phyloP scores from a whole-genome alignment of 805 yeast genomes.

The Cyberlindnera meyerae region DNA sequence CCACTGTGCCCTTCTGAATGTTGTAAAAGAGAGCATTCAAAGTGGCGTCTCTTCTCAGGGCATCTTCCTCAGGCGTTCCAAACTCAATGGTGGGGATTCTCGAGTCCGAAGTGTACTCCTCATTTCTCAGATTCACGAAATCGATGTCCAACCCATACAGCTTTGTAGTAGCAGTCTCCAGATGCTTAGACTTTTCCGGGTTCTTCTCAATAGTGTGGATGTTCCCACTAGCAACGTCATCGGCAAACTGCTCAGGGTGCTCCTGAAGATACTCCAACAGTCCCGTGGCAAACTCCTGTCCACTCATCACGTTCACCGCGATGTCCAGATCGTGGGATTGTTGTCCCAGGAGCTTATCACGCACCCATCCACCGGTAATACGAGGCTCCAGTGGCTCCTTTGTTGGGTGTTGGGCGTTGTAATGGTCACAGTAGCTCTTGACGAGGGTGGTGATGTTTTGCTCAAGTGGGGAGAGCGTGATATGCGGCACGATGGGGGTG shows the following conservation, averaged over 20 bases:
- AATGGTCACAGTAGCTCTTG: conserved; percentile 32
- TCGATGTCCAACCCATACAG: conserved; percentile 83
- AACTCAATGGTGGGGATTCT: conserved; percentile 79
- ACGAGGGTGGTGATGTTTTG: conserved; percentile 35
- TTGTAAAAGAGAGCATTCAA: conserved; percentile 89
- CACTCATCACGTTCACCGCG: conserved; percentile 80
- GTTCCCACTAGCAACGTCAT: conserved; percentile 32
- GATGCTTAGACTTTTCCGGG: conserved; percentile 93
- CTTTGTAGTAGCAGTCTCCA: conserved; percentile 93
- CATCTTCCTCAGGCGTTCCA: conserved; percentile 92
- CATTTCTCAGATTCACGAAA: conserved; percentile 87
- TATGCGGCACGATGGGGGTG: conserved; percentile 15
- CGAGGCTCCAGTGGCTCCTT: conserved; percentile 46
- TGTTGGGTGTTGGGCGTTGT: conserved; percentile 3
- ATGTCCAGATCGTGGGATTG: conserved; percentile 87
- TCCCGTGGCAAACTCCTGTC: conserved; percentile 75
- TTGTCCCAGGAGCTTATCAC: conserved; percentile 83
- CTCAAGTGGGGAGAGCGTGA: conserved; percentile 39
- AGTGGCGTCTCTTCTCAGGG: conserved; percentile 91
- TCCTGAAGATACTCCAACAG: conserved; percentile 46
- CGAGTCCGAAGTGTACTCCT: conserved; percentile 75
- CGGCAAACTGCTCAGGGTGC: conserved; percentile 30
- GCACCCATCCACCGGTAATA: conserved; percentile 98
- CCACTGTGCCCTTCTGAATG: conserved; percentile 60
- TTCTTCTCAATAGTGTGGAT: conserved; percentile 84